Evolutionary conservation across 2,329 filamentous ascomycete species (phyloP).

Genomic region (Didymella pinodella): DNA sequence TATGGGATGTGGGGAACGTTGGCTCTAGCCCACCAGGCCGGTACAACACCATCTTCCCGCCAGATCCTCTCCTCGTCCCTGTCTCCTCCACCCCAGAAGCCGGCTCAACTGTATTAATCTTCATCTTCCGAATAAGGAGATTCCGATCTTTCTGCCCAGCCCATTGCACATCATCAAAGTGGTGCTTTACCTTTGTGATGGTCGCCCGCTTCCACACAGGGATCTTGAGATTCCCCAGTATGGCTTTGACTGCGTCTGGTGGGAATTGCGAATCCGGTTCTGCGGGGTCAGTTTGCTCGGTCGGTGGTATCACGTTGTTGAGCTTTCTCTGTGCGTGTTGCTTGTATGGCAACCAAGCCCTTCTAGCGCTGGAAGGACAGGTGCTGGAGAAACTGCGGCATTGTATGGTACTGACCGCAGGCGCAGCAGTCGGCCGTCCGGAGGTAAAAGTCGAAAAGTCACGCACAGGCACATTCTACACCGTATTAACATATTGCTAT

Average conservation of each 20-base stretch:
- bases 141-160: not conserved
- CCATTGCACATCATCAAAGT: not conserved
- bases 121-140: not conserved
- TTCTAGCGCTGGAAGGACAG: not conserved
- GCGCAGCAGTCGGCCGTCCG: not conserved
- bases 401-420: not conserved
- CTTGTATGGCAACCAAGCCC: not conserved
- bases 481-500: not conserved
- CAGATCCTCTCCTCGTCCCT: not conserved
- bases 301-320: not conserved
- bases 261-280: not conserved
- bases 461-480: not conserved
- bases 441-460: not conserved
- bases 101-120: not conserved
- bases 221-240: not conserved
- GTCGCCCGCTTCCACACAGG: not conserved
- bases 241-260: not conserved
- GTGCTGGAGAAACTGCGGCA: not conserved
- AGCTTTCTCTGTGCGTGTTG: not conserved
- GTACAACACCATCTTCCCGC: too few species aligned
- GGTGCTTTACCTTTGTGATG: not conserved
- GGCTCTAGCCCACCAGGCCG: too few species aligned
- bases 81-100: not conserved
- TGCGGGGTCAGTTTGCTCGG: not conserved
- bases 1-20: too few species aligned